phyloP scores from a whole-genome alignment of 495 filamentous ascomycete species.

The Penicillium paxilli region DNA sequence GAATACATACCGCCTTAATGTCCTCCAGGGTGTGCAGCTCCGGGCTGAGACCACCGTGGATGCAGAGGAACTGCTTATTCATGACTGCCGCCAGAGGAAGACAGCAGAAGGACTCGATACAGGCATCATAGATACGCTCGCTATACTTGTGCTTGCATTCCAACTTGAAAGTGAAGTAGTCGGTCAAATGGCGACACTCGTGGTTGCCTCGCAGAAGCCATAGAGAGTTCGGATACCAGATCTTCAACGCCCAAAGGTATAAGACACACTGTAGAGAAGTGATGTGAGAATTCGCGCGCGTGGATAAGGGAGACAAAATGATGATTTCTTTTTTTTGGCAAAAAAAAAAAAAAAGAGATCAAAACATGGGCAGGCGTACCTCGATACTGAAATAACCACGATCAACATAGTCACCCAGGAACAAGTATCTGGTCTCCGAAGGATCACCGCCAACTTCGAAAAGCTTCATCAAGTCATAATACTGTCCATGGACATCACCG shows the following conservation, averaged over 20 bases:
- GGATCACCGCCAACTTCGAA: slow-evolving; percentile 98
- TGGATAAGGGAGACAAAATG: background rate
- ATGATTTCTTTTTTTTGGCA: too few species aligned
- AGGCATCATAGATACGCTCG: slow-evolving; percentile 93
- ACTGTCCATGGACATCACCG: slow-evolving; percentile 97
- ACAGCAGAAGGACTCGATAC: slow-evolving; percentile 96
- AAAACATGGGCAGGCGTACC: slow-evolving; percentile 46
- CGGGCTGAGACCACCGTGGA: slow-evolving; percentile 93
- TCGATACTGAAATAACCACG: slow-evolving; percentile 99
- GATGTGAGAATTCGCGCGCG: background rate
- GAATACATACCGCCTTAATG: slow-evolving; percentile 69
- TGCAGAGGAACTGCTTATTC: slow-evolving; percentile 99
- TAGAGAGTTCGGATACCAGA: slow-evolving; percentile 96
- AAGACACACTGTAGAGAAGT: slow-evolving; percentile 70
- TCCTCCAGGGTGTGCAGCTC: slow-evolving; percentile 96
- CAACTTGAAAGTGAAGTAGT: slow-evolving; percentile 99
- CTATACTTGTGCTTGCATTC: slow-evolving; percentile 99
- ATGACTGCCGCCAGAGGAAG: slow-evolving; percentile 94
- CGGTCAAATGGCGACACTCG: slow-evolving; percentile 96
- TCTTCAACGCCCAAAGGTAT: slow-evolving; percentile 97
- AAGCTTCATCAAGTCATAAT: slow-evolving; percentile 98
- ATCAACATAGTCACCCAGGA: slow-evolving; percentile 97
- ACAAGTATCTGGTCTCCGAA: slow-evolving; percentile 92
- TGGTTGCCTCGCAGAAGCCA: slow-evolving; percentile 98
- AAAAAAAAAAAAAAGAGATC: background rate